Percentiles rank a stretch among this genome's conserved stretches.
These are phyloP conservation scores for Anthostomella pinea DNA, from an alignment of 2,329 filamentous ascomycete genomes.

Conservation along the genomic window DNA sequence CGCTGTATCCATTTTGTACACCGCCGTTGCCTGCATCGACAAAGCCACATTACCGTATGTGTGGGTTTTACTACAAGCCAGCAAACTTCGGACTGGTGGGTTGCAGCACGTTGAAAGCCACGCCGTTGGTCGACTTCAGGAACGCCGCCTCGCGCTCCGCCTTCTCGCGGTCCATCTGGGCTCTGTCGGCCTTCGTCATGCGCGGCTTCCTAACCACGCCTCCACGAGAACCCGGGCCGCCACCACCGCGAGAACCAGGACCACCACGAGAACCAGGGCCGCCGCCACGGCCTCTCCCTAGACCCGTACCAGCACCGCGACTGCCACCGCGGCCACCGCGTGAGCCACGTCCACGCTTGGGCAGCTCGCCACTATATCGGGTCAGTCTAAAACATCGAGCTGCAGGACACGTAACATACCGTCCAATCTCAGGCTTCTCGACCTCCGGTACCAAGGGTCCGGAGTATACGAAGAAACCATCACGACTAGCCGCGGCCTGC, in stretches of 20 bases:
- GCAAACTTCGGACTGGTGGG: conserved; percentile 33
- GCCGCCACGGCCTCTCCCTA: conserved; percentile 39
- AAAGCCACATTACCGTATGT: not conserved
- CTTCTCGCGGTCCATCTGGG: conserved; percentile 78
- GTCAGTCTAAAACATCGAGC: conserved; percentile 34
- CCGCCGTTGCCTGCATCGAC: conserved; percentile 2
- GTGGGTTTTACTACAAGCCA: conserved; percentile 22
- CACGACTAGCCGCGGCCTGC: conserved; percentile 87
- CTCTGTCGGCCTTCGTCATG: conserved; percentile 81
- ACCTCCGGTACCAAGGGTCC: conserved; percentile 85
- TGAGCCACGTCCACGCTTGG: conserved; percentile 62
- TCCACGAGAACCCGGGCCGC: conserved; percentile 55
- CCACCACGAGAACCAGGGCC: conserved; percentile 59
- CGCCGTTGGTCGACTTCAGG: conserved; percentile 25
- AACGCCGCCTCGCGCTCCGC: conserved; percentile 60
- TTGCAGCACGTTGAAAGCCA: conserved; percentile 32
- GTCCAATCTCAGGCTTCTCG: conserved; percentile 61
- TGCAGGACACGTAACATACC: conserved; percentile 39
- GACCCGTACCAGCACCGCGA: conserved; percentile 58
- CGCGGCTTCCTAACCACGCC: conserved; percentile 77
- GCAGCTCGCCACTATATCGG: conserved; percentile 61
- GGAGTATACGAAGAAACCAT: conserved; percentile 97
- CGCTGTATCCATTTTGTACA: conserved; percentile 9
- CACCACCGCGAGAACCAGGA: too few species aligned
- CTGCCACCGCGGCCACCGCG: conserved; percentile 48